A percentile compares a stretch with the other conserved stretches of the same genome.
phyloP scores from a whole-genome alignment of 2,329 filamentous ascomycete genomes.

The Colletotrichum tabaci region DNA sequence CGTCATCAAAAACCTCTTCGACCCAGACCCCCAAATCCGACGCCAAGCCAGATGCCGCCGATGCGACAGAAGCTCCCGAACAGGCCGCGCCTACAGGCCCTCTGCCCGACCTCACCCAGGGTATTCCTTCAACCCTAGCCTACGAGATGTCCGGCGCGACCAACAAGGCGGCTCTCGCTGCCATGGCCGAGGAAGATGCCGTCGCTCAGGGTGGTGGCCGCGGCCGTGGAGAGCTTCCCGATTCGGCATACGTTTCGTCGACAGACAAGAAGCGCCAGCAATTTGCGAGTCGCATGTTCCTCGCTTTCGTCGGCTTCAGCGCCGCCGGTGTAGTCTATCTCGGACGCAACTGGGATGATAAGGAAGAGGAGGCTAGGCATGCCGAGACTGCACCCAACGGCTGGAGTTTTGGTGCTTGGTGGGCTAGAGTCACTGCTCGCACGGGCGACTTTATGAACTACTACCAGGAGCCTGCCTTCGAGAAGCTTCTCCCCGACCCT shows the following conservation, averaged over 20 bases:
- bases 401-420: constrained; percentile 83
- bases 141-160: constrained; percentile 73
- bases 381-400: constrained; percentile 80
- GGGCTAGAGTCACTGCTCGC: constrained; percentile 83
- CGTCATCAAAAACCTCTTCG: constrained; percentile 27
- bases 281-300: constrained; percentile 83
- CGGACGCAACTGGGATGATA: constrained; percentile 90
- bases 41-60: constrained; percentile 29
- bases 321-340: constrained; percentile 79
- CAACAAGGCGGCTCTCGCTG: constrained; percentile 45
- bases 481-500: constrained; percentile 88
- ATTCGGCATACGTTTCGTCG: constrained; percentile 90
- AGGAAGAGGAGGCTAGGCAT: constrained; percentile 79
- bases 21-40: constrained; percentile 26
- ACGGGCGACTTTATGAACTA: constrained; percentile 84
- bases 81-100: constrained; percentile 62
- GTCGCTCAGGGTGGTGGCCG: constrained; percentile 64
- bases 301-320: constrained; percentile 68
- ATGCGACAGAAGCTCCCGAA: constrained; percentile 36
- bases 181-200: constrained; percentile 49
- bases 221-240: constrained; percentile 77
- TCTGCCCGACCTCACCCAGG: constrained; percentile 92
- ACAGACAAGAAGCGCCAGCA: constrained; percentile 85
- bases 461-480: constrained; percentile 96
- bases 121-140: constrained; percentile 91